Conservation (phyloP, 2,329 filamentous ascomycete genomes). For the Dryadomyces quercivorus region DNA sequence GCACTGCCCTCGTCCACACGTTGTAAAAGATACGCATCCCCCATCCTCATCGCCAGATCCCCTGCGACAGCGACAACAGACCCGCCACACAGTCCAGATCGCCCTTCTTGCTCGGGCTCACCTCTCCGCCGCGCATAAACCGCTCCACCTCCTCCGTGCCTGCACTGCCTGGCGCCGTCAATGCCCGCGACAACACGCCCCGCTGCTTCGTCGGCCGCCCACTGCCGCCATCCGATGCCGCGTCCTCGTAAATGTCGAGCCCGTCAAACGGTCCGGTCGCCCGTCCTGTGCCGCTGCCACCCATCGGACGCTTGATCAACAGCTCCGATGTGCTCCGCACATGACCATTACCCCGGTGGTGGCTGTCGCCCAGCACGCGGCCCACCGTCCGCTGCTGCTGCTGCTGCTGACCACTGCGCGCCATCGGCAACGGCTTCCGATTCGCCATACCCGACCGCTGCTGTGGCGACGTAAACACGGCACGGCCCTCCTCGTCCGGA, state of each 20-base stretch:
- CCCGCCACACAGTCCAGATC: slow-evolving; percentile 86
- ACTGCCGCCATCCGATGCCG: slow-evolving; percentile 13
- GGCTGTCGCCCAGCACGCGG: slow-evolving; percentile 23
- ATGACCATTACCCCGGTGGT: slow-evolving; percentile 22
- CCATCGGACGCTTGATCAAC: slow-evolving; percentile 19
- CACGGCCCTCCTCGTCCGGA: slow-evolving; percentile 36
- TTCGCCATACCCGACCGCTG: slow-evolving; percentile 15
- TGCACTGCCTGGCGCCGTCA: slow-evolving; percentile 15
- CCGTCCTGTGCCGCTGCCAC: slow-evolving; percentile 8
- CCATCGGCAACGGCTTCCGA: slow-evolving; percentile 24
- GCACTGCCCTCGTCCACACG: no score
- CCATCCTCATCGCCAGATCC: slow-evolving; percentile 61
- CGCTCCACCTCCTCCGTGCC: slow-evolving; percentile 52
- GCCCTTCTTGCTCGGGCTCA: slow-evolving; percentile 58
- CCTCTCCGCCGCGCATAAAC: slow-evolving; percentile 57
- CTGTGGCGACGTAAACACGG: slow-evolving; percentile 15
- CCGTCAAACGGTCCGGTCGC: slow-evolving; percentile 15
- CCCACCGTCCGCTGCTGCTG: slow-evolving; percentile 23
- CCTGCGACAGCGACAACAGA: slow-evolving; percentile 78
- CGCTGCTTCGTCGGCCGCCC: not conserved
- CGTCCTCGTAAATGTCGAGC: slow-evolving; percentile 42
- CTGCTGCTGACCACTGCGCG: slow-evolving; percentile 15
- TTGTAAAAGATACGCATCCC: no score
- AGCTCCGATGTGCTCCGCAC: slow-evolving; percentile 23
- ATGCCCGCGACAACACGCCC: slow-evolving; percentile 7